A percentile compares a stretch with the other conserved stretches of the same genome.
Evolutionary conservation across 306 rosid species (phyloP).

Genomic region (Trifolium fragiferum): DNA sequence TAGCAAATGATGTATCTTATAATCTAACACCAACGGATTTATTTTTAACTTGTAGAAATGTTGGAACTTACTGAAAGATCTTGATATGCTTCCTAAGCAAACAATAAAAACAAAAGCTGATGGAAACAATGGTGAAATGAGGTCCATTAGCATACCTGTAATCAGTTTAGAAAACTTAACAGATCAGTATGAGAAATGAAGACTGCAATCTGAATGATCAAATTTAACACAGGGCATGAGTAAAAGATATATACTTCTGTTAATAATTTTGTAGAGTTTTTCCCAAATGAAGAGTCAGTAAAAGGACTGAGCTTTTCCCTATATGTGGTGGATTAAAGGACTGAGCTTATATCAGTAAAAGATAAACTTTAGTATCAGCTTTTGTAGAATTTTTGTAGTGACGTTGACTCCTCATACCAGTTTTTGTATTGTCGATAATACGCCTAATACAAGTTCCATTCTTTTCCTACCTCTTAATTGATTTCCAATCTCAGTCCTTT

Average conservation of each 20-base stretch:
- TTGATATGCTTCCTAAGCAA: slow-evolving; percentile 92
- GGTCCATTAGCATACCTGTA: slow-evolving; percentile 99
- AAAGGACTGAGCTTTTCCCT: no score
- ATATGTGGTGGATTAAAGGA: no score
- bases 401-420: no score
- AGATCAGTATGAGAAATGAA: slow-evolving; percentile 35
- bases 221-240: slow-evolving; percentile 13
- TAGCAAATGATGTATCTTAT: slow-evolving; percentile 11
- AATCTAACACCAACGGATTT: slow-evolving; percentile 13
- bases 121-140: slow-evolving; percentile 88
- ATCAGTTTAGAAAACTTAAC: slow-evolving; percentile 35
- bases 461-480: neutral
- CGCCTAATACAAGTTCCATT: neutral
- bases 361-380: no score
- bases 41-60: slow-evolving; percentile 6
- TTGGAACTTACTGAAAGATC: slow-evolving; percentile 94
- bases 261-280: no score
- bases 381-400: no score
- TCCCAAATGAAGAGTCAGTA: no score
- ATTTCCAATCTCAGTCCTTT: no score
- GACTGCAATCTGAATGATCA: slow-evolving; percentile 27
- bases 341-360: no score
- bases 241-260: slow-evolving; percentile 9
- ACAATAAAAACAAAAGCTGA: slow-evolving; percentile 85
- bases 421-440: neutral